These are phyloP conservation scores for Zychaea mexicana DNA, from an alignment of 371 early-diverging fungal species.

Conservation along the genomic window DNA sequence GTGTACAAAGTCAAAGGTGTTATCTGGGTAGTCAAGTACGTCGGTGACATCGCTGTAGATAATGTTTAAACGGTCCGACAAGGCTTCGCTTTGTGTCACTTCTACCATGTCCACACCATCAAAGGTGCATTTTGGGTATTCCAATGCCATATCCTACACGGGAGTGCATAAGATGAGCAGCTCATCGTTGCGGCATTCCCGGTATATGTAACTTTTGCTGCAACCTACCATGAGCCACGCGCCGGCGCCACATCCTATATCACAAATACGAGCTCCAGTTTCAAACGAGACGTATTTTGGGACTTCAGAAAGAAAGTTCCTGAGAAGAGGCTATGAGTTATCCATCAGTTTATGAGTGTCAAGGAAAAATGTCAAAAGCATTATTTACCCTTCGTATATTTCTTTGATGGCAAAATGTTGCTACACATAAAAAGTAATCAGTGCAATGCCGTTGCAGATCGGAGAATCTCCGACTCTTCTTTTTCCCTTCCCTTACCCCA, in stretches of 20 bases:
- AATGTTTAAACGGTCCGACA: neutral
- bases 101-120: neutral
- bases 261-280: conserved; percentile 8
- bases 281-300: neutral
- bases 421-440: conserved; percentile 13
- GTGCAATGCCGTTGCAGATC: neutral
- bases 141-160: neutral
- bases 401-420: conserved; percentile 42
- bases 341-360: neutral
- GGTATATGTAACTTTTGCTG: too few relatives aligned
- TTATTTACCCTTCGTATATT: neutral
- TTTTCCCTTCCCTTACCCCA: conserved; percentile 34
- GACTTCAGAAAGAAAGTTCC: neutral
- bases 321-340: neutral
- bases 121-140: neutral
- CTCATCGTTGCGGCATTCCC: too few relatives aligned
- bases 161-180: too few relatives aligned
- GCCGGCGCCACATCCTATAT: conserved; percentile 28
- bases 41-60: neutral
- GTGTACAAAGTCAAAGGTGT: conserved; percentile 4
- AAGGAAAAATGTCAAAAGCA: neutral
- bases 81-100: neutral
- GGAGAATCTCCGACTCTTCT: too few relatives aligned
- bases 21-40: neutral
- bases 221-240: conserved; percentile 27